Conservation (phyloP, 768 basidiomycete species). For the Mycena belliarum region DNA sequence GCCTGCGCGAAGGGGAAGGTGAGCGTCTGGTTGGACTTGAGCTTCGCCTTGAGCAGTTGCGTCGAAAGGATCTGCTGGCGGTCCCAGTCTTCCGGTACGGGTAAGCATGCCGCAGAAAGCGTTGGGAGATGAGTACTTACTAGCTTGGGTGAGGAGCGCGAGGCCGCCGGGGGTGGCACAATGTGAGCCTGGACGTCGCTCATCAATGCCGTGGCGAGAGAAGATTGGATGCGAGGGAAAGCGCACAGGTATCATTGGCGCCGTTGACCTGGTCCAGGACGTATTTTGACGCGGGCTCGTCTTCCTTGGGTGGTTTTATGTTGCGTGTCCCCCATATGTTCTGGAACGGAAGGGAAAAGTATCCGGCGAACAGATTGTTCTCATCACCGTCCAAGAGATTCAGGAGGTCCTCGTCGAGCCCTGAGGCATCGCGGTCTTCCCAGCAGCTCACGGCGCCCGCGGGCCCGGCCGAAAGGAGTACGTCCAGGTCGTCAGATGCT, state of each 20-base stretch:
- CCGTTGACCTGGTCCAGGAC: background rate
- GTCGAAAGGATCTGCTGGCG: background rate
- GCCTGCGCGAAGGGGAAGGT: background rate
- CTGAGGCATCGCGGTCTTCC: background rate
- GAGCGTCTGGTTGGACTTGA: background rate
- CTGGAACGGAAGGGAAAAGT: background rate
- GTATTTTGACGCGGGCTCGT: background rate
- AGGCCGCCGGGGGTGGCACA: conserved; percentile 11
- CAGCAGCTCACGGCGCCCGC: background rate
- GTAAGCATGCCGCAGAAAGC: too few species aligned
- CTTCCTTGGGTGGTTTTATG: conserved; percentile 2
- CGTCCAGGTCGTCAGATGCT: background rate
- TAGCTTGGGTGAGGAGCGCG: background rate
- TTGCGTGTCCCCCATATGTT: conserved; percentile 6
- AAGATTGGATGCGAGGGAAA: background rate
- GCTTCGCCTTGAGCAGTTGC: background rate
- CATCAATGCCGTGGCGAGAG: background rate
- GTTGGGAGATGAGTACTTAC: background rate
- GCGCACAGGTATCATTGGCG: conserved; percentile 6
- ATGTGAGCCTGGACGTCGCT: conserved; percentile 8
- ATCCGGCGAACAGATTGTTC: background rate
- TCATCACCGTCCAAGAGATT: conserved; percentile 4
- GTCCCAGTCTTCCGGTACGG: conserved; percentile 1
- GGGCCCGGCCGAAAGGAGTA: conserved; percentile 10
- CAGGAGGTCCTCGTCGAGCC: background rate